Evolutionary conservation across 441 rosid genomes (phyloP).

Genomic region (Kokia cookei): DNA sequence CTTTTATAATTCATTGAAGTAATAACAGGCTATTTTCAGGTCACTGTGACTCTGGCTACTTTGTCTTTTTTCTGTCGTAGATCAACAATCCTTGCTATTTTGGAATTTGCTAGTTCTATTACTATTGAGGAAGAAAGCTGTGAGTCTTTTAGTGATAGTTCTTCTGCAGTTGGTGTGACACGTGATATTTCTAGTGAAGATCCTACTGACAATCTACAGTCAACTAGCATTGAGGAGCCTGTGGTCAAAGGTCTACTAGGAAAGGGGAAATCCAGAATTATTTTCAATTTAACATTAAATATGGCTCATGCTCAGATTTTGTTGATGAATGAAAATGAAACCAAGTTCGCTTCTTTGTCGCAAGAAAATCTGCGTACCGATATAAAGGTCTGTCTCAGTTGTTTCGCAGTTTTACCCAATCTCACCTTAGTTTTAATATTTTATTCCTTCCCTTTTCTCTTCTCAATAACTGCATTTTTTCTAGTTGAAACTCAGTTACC

Average conservation of each 20-base stretch:
- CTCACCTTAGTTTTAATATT: background rate
- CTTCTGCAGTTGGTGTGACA: slow-evolving; percentile 40
- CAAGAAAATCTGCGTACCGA: slow-evolving; percentile 88
- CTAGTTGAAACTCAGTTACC: background rate
- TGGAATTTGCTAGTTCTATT: slow-evolving; percentile 84
- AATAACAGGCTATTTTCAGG: slow-evolving; percentile 39
- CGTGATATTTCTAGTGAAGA: slow-evolving; percentile 36
- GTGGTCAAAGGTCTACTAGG: slow-evolving; percentile 86
- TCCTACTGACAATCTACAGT: slow-evolving; percentile 33
- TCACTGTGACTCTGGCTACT: slow-evolving; percentile 76
- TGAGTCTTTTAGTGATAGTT: slow-evolving; percentile 56
- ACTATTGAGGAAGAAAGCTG: slow-evolving; percentile 56
- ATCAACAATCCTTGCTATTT: slow-evolving; percentile 89
- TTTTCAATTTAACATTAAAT: slow-evolving; percentile 75
- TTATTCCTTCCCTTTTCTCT: slow-evolving; percentile 6
- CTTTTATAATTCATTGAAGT: background rate
- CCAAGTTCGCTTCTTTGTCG: slow-evolving; percentile 80
- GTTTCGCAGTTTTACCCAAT: background rate
- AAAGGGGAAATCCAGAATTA: slow-evolving; percentile 86
- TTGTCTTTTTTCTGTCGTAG: slow-evolving; percentile 93
- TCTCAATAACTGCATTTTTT: background rate
- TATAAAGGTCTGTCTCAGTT: slow-evolving; percentile 63
- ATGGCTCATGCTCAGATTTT: slow-evolving; percentile 93
- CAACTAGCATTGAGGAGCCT: slow-evolving; percentile 37
- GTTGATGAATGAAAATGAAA: slow-evolving; percentile 91